phyloP scores from a whole-genome alignment of 1,139 yeast species.

The Yamadazyma dendronema region DNA sequence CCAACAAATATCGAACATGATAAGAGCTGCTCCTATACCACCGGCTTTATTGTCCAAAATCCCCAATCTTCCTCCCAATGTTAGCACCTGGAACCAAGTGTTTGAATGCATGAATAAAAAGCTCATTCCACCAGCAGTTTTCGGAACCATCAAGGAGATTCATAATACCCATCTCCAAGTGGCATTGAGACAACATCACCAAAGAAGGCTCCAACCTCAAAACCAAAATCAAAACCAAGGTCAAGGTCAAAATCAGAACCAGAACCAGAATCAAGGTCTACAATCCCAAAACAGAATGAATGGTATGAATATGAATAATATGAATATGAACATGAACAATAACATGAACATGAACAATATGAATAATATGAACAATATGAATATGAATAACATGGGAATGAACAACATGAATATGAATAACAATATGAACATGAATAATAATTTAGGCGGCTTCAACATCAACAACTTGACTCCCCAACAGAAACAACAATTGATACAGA shows the following conservation, averaged over 20 bases:
- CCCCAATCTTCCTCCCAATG: constrained; percentile 80
- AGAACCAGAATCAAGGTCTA: constrained; percentile 1
- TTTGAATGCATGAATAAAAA: constrained; percentile 66
- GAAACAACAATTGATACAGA: constrained; percentile 33
- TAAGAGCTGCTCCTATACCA: constrained; percentile 67
- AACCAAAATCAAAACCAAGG: constrained; percentile 18
- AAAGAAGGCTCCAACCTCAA: constrained; percentile 21
- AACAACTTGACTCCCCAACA: constrained; percentile 35
- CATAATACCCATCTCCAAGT: constrained; percentile 54
- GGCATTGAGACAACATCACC: constrained; percentile 36
- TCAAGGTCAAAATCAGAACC: constrained; percentile 7
- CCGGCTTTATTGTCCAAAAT: constrained; percentile 65
- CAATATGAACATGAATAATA: too few species aligned
- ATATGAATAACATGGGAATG: constrained; percentile 7
- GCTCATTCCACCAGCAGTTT: constrained; percentile 51
- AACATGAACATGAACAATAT: constrained; percentile 16
- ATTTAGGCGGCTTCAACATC: constrained; percentile 14
- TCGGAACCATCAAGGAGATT: constrained; percentile 58
- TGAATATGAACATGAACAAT: constrained; percentile 13
- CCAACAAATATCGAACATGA: constrained; percentile 38
- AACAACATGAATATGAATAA: too few species aligned
- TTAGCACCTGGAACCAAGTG: constrained; percentile 80
- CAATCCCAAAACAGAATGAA: constrained; percentile 9
- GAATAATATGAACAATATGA: constrained; percentile 13
- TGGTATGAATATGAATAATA: constrained; percentile 12